Evolutionary conservation across 495 filamentous ascomycete genomes (phyloP), one percentile per base, ranked within the genome.

Genomic region (Tetracladium marchalianum): DNA sequence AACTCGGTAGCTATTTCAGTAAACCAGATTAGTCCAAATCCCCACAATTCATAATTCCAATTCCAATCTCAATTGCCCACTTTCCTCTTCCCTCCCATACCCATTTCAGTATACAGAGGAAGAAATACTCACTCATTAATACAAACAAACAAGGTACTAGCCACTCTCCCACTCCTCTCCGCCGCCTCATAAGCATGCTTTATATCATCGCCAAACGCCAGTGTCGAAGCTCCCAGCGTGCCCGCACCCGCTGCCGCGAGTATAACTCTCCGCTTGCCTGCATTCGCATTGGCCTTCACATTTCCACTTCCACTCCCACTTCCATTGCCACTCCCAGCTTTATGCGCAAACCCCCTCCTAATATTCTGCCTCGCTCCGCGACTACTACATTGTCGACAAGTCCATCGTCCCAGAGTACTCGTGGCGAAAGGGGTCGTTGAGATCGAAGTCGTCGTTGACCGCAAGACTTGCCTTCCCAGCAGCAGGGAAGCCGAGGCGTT

Each of bases 121-220:
- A n/a, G 13, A 4, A 34, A 31, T 22, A 70, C 85, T 60, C 71
- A 96, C 85, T 98, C 90, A 57, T 90, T 90, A 38, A 98, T 87
- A 62, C 84, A 90, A 43, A 93, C 64, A 11, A 78, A 76, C 49
- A 98, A 63, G 17, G 85, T 73, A 12, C 73, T 69, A 19, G 80
- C 80, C n/a, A 98, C 90, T 31, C 90, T 77, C 13, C 83, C 80
- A 33, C 84, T 84, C 53, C 90, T 75, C 68, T 83, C 76, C 4
- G 72, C 72, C n/a, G 85, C 85, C 33, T 77, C 72, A 53, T 85
- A 87, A 16, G 69, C 70, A 67, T 87, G 79, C 59, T 82, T 82
- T 44, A 79, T 69, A 40, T 89, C 72, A 51, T 92, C 85, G 12
- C 74, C 78, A 54, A 86, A 81, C 12, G 76, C 71, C 34, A 88